Evolutionary conservation across 1,284 basidiomycete genomes (phyloP).

Genomic region (Melampsora americana): DNA sequence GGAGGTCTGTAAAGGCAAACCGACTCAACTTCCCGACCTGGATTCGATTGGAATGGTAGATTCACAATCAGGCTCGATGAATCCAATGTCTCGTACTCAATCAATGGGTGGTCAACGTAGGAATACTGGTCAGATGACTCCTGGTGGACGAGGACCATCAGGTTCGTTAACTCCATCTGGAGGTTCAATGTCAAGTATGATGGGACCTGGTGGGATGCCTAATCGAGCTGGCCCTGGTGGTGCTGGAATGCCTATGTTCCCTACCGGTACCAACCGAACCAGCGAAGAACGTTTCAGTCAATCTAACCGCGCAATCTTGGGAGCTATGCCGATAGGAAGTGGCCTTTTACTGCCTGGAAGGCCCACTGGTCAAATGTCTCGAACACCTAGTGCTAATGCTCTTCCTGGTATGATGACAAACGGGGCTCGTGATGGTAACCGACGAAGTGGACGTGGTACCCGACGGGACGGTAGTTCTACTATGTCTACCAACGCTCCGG

Average conservation of each 20-base stretch:
- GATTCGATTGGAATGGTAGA: conserved; percentile 74
- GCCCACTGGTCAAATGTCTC: conserved; percentile 39
- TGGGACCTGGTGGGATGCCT: conserved; percentile 24
- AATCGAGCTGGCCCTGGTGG: conserved; percentile 25
- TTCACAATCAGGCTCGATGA: conserved; percentile 1
- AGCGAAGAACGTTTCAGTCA: conserved; percentile 40
- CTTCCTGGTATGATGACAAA: conserved; percentile 37
- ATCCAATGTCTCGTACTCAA: conserved; percentile 40
- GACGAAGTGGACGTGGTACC: conserved; percentile 29
- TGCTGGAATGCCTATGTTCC: conserved; percentile 37
- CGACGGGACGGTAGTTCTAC: not conserved
- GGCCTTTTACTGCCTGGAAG: conserved; percentile 25
- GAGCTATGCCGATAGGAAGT: conserved; percentile 32
- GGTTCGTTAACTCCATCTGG: conserved; percentile 33
- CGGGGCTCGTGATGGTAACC: conserved; percentile 32
- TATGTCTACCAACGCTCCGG: not conserved
- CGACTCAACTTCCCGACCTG: conserved; percentile 79
- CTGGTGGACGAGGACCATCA: conserved; percentile 30
- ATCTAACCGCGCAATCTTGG: conserved; percentile 20
- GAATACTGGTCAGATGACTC: conserved; percentile 15
- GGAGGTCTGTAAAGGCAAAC: conserved; percentile 89
- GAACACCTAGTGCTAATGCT: conserved; percentile 30
- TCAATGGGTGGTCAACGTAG: conserved; percentile 37
- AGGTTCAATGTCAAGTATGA: conserved; percentile 30
- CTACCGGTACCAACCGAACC: conserved; percentile 10